Conservation (phyloP, 1,284 basidiomycete genomes). For the Trichosporon faecale region DNA sequence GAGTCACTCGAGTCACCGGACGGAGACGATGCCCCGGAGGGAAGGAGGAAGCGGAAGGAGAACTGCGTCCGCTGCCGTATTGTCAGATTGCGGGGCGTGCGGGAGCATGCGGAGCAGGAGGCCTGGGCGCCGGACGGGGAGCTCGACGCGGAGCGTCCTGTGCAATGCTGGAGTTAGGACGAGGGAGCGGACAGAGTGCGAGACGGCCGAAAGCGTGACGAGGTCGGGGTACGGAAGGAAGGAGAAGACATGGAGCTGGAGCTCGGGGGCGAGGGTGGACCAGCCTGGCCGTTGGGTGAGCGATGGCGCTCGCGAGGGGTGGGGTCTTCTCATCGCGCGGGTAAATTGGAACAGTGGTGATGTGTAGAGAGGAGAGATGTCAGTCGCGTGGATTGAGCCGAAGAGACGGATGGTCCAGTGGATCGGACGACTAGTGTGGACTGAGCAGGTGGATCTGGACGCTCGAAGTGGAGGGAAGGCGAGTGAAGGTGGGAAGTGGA, state of each 20-base stretch:
- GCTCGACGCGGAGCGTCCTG: constrained; percentile 25
- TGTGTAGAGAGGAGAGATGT: background rate
- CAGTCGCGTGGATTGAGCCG: background rate
- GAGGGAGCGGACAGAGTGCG: constrained; percentile 19
- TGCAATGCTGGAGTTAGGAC: constrained; percentile 30
- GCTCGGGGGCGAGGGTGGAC: constrained; percentile 20
- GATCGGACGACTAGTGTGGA: background rate
- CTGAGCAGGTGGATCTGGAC: background rate
- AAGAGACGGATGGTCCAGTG: background rate
- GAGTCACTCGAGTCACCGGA: background rate
- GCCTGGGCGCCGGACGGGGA: constrained; percentile 25
- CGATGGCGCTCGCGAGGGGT: background rate
- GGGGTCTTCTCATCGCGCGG: background rate
- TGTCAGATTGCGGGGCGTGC: constrained; percentile 27
- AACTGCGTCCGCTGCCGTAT: constrained; percentile 15
- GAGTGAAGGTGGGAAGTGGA: background rate
- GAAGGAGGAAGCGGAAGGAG: background rate
- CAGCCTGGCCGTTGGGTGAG: background rate
- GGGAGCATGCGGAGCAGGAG: constrained; percentile 27
- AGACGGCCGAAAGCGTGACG: constrained; percentile 26
- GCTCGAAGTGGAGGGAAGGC: background rate
- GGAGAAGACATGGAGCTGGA: constrained; percentile 31
- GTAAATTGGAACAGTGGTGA: background rate
- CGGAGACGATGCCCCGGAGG: constrained; percentile 24
- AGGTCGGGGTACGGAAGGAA: constrained; percentile 31